Evolutionary conservation across 371 early-diverging fungal genomes (phyloP).

Genomic region (Neoconidiobolus thromboides): DNA sequence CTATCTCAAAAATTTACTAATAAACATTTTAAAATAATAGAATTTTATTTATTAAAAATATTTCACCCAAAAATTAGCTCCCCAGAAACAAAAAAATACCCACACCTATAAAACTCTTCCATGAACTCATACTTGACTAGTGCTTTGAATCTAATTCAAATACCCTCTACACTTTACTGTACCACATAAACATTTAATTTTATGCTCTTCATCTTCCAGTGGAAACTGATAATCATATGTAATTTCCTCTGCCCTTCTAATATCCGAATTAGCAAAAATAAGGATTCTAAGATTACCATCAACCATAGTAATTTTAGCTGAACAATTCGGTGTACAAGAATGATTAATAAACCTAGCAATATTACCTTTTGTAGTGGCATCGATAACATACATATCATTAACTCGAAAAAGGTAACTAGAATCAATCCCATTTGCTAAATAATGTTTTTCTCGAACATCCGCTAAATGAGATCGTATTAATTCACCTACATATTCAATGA

Average conservation of each 20-base stretch:
- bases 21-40: too few species aligned
- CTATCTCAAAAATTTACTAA: too few species aligned
- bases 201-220: slow-evolving; percentile 51
- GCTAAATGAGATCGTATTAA: slow-evolving; percentile 87
- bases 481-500: slow-evolving; percentile 98
- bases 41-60: too few species aligned
- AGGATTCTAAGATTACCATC: slow-evolving; percentile 81
- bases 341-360: slow-evolving; percentile 97
- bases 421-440: slow-evolving; percentile 80
- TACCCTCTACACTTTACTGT: slow-evolving; percentile 62
- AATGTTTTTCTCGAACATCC: slow-evolving; percentile 82
- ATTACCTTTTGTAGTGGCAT: slow-evolving; percentile 96
- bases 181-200: slow-evolving; percentile 90
- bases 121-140: too few species aligned
- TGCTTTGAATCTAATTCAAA: slow-evolving; percentile 11
- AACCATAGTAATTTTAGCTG: slow-evolving; percentile 73
- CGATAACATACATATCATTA: slow-evolving; percentile 88
- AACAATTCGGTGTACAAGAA: slow-evolving; percentile 95
- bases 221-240: slow-evolving; percentile 99
- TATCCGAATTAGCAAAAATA: slow-evolving; percentile 77
- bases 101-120: too few species aligned
- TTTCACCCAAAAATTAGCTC: too few species aligned
- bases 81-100: too few species aligned
- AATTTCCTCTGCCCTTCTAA: slow-evolving; percentile 88
- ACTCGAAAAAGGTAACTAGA: slow-evolving; percentile 91